Percentiles rank a stretch among this genome's conserved stretches.
phyloP scores from a whole-genome alignment of 2,329 filamentous ascomycete genomes.

The Hypoxylon sp. region DNA sequence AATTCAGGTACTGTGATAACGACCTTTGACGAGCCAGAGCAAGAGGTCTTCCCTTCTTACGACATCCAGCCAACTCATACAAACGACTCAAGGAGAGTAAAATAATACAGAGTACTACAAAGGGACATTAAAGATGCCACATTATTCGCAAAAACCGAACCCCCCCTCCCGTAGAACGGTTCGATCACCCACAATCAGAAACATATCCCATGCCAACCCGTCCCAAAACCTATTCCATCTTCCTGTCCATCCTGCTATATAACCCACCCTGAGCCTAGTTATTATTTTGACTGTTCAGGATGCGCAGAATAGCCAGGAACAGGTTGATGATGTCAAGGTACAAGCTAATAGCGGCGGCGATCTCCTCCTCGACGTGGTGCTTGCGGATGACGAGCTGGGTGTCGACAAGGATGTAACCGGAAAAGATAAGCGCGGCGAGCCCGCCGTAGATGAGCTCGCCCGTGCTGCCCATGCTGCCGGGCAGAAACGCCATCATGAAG shows the following conservation, averaged over 20 bases:
- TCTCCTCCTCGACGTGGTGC: conserved; percentile 98
- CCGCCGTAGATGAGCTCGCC: conserved; percentile 88
- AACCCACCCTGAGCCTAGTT: conserved; percentile 73
- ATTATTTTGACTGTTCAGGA: conserved; percentile 95
- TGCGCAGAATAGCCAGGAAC: conserved; percentile 94
- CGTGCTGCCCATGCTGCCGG: conserved; percentile 80
- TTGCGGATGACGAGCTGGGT: conserved; percentile 96
- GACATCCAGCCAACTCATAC: conserved; percentile 23
- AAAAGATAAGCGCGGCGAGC: conserved; percentile 87
- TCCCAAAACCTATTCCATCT: background rate
- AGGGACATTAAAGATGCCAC: background rate
- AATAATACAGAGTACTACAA: conserved; percentile 7
- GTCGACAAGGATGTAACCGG: conserved; percentile 93
- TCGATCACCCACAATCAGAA: background rate
- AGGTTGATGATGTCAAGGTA: conserved; percentile 98
- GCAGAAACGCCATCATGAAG: conserved; percentile 92
- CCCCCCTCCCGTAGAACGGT: background rate
- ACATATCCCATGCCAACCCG: conserved; percentile 1
- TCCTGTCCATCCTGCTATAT: background rate
- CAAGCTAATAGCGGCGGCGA: conserved; percentile 91
- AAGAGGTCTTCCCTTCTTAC: conserved; percentile 16
- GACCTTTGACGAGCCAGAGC: conserved; percentile 2
- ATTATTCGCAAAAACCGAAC: conserved; percentile 2
- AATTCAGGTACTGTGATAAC: background rate
- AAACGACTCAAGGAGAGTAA: conserved; percentile 26